Conservation (phyloP, 2,329 filamentous ascomycete species). For the Niveomyces coronatus region DNA sequence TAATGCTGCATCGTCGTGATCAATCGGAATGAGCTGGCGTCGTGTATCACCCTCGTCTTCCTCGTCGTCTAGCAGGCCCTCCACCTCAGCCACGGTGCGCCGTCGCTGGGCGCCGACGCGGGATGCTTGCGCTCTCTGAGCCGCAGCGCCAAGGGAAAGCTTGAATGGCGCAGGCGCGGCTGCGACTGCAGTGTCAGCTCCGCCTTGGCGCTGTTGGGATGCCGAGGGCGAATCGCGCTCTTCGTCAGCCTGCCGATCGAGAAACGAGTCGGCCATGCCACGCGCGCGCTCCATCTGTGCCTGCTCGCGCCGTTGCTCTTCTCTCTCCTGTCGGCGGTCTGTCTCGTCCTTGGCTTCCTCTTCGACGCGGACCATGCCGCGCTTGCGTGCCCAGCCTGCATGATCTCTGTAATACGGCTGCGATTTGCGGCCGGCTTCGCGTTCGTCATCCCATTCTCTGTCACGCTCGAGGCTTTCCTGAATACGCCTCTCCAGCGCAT, state of each 20-base stretch:
- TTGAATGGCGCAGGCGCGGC: slow-evolving; percentile 73
- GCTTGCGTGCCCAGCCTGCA: slow-evolving; percentile 73
- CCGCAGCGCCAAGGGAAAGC: slow-evolving; percentile 80
- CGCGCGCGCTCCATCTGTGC: slow-evolving; percentile 68
- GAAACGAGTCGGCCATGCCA: slow-evolving; percentile 82
- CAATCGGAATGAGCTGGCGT: slow-evolving; percentile 71
- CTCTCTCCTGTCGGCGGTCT: slow-evolving; percentile 69
- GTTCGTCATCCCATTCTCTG: slow-evolving; percentile 79
- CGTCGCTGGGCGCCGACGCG: slow-evolving; percentile 43
- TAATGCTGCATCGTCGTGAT: slow-evolving; percentile 61
- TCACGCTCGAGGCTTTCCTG: slow-evolving; percentile 55
- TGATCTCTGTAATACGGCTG: slow-evolving; percentile 84
- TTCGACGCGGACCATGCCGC: slow-evolving; percentile 59
- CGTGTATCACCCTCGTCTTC: slow-evolving; percentile 65
- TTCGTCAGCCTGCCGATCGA: slow-evolving; percentile 73
- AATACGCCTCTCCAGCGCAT: slow-evolving; percentile 54
- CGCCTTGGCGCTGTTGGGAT: no score
- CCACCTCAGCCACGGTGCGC: slow-evolving; percentile 84
- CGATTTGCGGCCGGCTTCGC: slow-evolving; percentile 60
- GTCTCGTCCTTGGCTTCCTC: slow-evolving; percentile 72
- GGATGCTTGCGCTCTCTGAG: slow-evolving; percentile 57
- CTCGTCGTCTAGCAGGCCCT: slow-evolving; percentile 89
- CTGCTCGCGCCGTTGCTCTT: slow-evolving; percentile 59
- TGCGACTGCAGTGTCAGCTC: slow-evolving; percentile 24
- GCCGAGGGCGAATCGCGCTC: no score